These are phyloP conservation scores for Coniosporium tulheliwenetii DNA, from an alignment of 2,329 filamentous ascomycete genomes.

Conservation along the genomic window DNA sequence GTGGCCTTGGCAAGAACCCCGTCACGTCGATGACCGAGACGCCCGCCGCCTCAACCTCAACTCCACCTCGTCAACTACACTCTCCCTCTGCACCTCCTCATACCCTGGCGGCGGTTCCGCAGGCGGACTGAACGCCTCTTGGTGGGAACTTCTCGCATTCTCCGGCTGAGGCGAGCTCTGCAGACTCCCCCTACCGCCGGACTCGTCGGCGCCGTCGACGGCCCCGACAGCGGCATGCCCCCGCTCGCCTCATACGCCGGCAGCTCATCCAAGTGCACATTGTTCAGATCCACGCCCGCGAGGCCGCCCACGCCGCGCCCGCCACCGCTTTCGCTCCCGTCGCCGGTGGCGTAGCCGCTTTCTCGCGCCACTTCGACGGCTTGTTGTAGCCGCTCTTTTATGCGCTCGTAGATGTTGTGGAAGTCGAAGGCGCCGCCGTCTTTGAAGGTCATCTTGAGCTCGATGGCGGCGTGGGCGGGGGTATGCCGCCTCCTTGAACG, in stretches of 20 bases:
- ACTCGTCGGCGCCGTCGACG: no score
- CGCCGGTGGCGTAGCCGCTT: slow-evolving; percentile 36
- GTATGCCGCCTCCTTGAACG: slow-evolving; percentile 70
- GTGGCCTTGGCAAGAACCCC: no score
- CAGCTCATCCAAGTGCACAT: slow-evolving; percentile 69
- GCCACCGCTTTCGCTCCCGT: slow-evolving; percentile 16
- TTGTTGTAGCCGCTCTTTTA: slow-evolving; percentile 72
- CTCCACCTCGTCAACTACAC: slow-evolving; percentile 59
- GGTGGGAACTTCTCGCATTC: slow-evolving; percentile 7
- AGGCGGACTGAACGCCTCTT: slow-evolving; percentile 31
- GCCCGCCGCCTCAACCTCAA: slow-evolving; percentile 15
- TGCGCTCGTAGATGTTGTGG: slow-evolving; percentile 62
- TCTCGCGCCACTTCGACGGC: slow-evolving; percentile 61
- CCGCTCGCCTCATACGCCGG: slow-evolving; percentile 64
- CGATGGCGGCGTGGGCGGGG: slow-evolving; percentile 57
- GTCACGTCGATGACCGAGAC: not conserved
- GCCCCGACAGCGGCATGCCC: slow-evolving; percentile 11
- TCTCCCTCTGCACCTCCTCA: slow-evolving; percentile 76
- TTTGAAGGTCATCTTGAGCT: slow-evolving; percentile 78
- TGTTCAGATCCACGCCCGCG: slow-evolving; percentile 38
- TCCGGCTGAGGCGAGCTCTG: not conserved
- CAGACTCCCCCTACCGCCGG: no score
- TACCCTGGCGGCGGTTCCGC: slow-evolving; percentile 79
- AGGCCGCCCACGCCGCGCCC: slow-evolving; percentile 22
- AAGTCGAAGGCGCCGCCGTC: slow-evolving; percentile 94